These are phyloP conservation scores for Aspergillus quadrilineatus DNA, from an alignment of 2,329 filamentous ascomycete genomes.

Conservation along the genomic window DNA sequence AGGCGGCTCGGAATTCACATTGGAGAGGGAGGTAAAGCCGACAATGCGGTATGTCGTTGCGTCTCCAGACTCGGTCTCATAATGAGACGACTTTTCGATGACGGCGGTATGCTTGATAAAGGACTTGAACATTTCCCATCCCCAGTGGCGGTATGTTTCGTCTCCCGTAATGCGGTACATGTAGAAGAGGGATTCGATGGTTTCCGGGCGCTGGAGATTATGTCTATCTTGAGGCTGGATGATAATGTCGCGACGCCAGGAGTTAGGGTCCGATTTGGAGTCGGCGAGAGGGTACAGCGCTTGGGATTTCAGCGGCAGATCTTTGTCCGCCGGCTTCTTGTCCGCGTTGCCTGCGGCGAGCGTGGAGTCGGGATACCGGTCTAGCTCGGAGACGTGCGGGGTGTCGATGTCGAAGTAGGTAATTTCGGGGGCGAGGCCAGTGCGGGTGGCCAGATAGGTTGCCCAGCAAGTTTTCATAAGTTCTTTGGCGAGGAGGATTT, in stretches of 20 bases:
- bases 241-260: slow-evolving; percentile 75
- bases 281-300: slow-evolving; percentile 29
- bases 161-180: slow-evolving; percentile 99
- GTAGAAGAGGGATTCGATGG: slow-evolving; percentile 93
- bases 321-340: slow-evolving; percentile 29
- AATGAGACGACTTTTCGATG: slow-evolving; percentile 53
- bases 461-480: slow-evolving; percentile 97
- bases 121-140: slow-evolving; percentile 96
- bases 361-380: slow-evolving; percentile 36
- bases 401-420: slow-evolving; percentile 79
- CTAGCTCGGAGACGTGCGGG: slow-evolving; percentile 57
- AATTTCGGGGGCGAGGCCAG: slow-evolving; percentile 92
- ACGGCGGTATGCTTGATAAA: slow-evolving; percentile 86
- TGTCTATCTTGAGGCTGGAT: slow-evolving; percentile 82
- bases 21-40: slow-evolving; percentile 77
- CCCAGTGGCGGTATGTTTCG: slow-evolving; percentile 86
- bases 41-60: slow-evolving; percentile 27
- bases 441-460: slow-evolving; percentile 88
- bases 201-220: slow-evolving; percentile 93
- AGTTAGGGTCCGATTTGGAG: slow-evolving; percentile 18
- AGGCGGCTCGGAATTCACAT: slow-evolving; percentile 72
- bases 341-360: slow-evolving; percentile 27
- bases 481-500: slow-evolving; percentile 83
- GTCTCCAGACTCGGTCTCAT: slow-evolving; percentile 12
- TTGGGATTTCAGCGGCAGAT: slow-evolving; percentile 36